These are phyloP conservation scores for Metschnikowia shivogae DNA, from an alignment of 805 yeast species.

Conservation along the genomic window DNA sequence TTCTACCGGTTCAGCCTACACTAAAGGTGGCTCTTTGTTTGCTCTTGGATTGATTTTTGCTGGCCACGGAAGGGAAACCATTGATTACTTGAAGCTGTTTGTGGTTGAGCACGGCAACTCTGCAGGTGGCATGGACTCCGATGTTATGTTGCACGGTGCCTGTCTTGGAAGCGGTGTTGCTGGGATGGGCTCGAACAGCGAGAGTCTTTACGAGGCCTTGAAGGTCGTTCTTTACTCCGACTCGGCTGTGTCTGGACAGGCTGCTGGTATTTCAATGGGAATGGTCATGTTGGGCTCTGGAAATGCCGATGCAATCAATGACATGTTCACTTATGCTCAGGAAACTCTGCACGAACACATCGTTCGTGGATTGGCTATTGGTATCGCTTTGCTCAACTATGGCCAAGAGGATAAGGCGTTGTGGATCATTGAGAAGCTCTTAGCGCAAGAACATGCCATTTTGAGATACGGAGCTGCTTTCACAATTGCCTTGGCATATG, in stretches of 20 bases:
- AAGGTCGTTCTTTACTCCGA: conserved; percentile 83
- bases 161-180: conserved; percentile 94
- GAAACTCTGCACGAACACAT: conserved; percentile 96
- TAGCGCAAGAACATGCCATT: conserved; percentile 73
- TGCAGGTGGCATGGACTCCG: conserved; percentile 67
- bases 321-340: conserved; percentile 86
- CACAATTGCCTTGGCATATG: conserved; percentile 91
- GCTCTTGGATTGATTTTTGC: conserved; percentile 94
- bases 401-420: conserved; percentile 85
- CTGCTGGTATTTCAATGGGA: conserved; percentile 96
- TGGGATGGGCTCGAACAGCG: conserved; percentile 86
- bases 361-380: conserved; percentile 87
- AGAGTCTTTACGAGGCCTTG: conserved; percentile 71
- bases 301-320: conserved; percentile 58
- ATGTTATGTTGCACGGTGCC: conserved; percentile 91
- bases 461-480: conserved; percentile 95
- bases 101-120: conserved; percentile 61
- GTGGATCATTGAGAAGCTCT: conserved; percentile 55
- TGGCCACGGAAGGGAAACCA: conserved; percentile 88
- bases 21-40: conserved; percentile 92
- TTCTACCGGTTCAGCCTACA: conserved; percentile 70
- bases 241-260: conserved; percentile 91
- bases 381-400: conserved; percentile 80
- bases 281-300: conserved; percentile 92
- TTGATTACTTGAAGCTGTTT: conserved; percentile 70